phyloP scores from a whole-genome alignment of 139 green algal species.

The Chlorella vulgaris region DNA sequence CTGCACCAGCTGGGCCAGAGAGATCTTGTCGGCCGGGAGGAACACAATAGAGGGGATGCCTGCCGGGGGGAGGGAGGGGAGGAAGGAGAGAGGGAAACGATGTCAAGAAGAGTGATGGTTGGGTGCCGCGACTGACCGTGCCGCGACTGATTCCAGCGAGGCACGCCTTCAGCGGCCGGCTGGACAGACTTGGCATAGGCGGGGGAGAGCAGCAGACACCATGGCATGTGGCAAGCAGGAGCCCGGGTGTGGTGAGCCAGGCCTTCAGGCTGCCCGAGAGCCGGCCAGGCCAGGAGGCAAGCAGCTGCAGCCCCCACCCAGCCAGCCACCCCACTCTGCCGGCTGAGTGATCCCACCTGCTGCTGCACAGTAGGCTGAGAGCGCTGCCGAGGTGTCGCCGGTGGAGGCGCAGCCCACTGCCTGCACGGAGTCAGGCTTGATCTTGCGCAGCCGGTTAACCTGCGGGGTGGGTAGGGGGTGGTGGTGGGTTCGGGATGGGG shows the following conservation, averaged over 20 bases:
- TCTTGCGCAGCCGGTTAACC: conserved; percentile 87
- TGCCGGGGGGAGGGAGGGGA: conserved; percentile 27
- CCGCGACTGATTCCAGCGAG: neutral
- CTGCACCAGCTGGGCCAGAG: conserved; percentile 97
- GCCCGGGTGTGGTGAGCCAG: neutral
- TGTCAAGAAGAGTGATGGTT: neutral
- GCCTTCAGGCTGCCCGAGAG: neutral
- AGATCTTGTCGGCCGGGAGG: conserved; percentile 98
- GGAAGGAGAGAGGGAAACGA: neutral
- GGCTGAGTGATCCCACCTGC: conserved; percentile 23
- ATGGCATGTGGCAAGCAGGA: too few species aligned
- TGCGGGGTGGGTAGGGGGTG: neutral
- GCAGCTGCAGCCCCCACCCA: neutral
- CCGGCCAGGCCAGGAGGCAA: neutral
- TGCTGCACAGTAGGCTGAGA: conserved; percentile 97
- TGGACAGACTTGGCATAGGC: too few species aligned
- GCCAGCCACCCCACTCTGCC: too few species aligned
- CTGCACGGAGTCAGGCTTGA: conserved; percentile 83
- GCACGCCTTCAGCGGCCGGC: too few species aligned
- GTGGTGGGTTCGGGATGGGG: too few species aligned
- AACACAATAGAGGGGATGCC: conserved; percentile 99
- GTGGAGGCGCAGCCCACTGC: conserved; percentile 98
- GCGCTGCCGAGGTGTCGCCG: conserved; percentile 96
- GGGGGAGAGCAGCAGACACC: too few species aligned
- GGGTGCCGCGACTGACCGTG: neutral